phyloP scores from a whole-genome alignment of 257 asterid genomes.

The Sherardia arvensis region DNA sequence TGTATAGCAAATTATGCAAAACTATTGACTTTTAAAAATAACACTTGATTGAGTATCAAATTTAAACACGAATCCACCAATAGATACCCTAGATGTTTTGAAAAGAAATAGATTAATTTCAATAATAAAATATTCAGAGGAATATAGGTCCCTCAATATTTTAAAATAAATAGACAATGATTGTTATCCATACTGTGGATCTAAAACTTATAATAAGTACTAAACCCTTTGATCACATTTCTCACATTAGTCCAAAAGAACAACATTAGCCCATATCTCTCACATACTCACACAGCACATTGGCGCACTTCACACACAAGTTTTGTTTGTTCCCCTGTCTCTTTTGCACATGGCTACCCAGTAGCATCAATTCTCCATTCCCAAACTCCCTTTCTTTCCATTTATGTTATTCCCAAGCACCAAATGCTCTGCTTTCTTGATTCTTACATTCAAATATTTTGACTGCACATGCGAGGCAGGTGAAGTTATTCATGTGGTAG shows the following conservation, averaged over 20 bases:
- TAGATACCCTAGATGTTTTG: neutral
- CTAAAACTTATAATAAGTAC: neutral
- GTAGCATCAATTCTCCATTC: neutral
- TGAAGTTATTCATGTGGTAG: constrained; percentile 5
- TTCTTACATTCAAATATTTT: neutral
- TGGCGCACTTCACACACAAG: neutral
- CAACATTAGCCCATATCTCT: neutral
- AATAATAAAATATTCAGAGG: neutral
- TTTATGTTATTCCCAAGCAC: neutral
- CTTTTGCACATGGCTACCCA: neutral
- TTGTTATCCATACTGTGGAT: constrained; percentile 1
- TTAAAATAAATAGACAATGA: neutral
- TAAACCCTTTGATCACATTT: neutral
- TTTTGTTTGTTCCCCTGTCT: neutral
- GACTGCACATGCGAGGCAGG: constrained; percentile 9
- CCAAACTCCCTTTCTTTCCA: no score
- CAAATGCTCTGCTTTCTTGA: constrained; percentile 1
- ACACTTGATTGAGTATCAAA: no score
- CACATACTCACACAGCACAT: neutral
- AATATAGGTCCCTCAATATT: constrained; percentile 3
- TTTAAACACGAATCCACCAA: neutral
- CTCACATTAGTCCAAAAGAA: neutral
- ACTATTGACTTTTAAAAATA: no score
- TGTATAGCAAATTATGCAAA: no score
- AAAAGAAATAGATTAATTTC: neutral